Base-by-base conservation (phyloP, 202 grass and related monocot species). In the Cymbopogon flexuosus region DNA sequence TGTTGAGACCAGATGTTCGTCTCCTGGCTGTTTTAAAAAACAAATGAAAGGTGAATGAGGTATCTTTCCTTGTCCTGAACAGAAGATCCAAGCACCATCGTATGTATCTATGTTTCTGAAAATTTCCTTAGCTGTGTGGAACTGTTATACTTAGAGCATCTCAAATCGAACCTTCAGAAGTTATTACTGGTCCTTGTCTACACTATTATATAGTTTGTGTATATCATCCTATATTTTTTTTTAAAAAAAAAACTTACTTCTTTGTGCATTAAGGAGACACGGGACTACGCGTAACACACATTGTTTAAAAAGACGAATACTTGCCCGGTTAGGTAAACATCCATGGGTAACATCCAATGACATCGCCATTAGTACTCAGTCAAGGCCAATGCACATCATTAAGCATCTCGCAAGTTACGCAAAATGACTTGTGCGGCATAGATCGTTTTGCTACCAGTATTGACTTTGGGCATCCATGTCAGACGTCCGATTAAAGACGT, bases 291-390 rank as follows among this genome's bases (percentile, higher is more conserved):
- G 3, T 70, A 16, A 41, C 13, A 15, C 13, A 15, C 41, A 39
- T 43, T 56, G 9, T 46, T 29, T 27, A 43, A 31, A 43, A 10
- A 12, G 31, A 80, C 3, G 39, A 12, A 41, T 68, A 13, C 51
- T 80, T 18, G 10, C 2, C 46, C 22, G 0, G 40, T 15, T 75
- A 54, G 47, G 47, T 52, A 34, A 80, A 2, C 6, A 65, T 14
- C 22, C 66, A 18, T 21, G 14, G 27, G 46, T 79, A 11, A 18
- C 54, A 81, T 46, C 12, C 39, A 30, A 63, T 84, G 39, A 63
- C 66, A 72, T 56, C 21, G 51, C 1, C 41, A 43, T 27, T 11
- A 75, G 14, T 84, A 74, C 78, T 10, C 10, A 42, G 65, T 79
- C 75, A 88, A 84, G 27, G 40, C 22, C 21, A 8, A 5, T 40